Percentiles rank a stretch among this genome's conserved stretches.
phyloP scores from a whole-genome alignment of 495 filamentous ascomycete genomes.

The Amorphotheca resinae region DNA sequence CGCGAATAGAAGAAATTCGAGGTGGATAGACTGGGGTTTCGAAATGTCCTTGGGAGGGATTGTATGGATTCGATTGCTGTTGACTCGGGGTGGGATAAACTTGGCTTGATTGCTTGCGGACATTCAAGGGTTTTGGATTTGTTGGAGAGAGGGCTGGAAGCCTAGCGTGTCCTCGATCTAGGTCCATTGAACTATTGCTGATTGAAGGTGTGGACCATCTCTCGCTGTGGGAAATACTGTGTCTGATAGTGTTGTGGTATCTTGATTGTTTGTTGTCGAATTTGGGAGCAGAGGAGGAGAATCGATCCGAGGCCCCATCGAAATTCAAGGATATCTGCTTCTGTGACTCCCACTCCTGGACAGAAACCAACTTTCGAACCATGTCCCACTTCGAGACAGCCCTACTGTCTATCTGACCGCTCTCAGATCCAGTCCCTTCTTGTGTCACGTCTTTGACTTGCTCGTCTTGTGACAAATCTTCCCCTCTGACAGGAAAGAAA shows the following conservation, averaged over 20 bases:
- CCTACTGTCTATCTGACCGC: no score
- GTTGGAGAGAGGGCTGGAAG: background rate
- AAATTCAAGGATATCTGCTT: background rate
- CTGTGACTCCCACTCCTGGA: background rate
- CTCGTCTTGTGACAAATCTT: no score
- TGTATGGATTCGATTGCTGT: conserved; percentile 1
- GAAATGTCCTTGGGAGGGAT: background rate
- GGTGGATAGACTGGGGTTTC: conserved; percentile 6
- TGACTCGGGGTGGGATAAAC: background rate
- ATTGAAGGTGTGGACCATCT: background rate
- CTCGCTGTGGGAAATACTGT: background rate
- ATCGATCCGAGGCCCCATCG: background rate
- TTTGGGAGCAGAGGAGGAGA: background rate
- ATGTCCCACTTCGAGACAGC: no score
- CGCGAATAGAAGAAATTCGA: conserved; percentile 10
- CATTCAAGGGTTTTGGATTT: conserved; percentile 6
- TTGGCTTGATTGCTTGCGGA: conserved; percentile 13
- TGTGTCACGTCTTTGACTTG: no score
- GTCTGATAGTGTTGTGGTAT: background rate
- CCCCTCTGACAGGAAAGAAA: no score
- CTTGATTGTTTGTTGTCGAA: background rate
- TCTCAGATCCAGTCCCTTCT: no score
- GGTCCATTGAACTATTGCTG: conserved; percentile 1
- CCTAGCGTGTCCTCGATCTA: background rate
- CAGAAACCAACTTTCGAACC: background rate